phyloP scores from a whole-genome alignment of 108 stramenopile genomes.

The Fragilariopsis cylindrus region DNA sequence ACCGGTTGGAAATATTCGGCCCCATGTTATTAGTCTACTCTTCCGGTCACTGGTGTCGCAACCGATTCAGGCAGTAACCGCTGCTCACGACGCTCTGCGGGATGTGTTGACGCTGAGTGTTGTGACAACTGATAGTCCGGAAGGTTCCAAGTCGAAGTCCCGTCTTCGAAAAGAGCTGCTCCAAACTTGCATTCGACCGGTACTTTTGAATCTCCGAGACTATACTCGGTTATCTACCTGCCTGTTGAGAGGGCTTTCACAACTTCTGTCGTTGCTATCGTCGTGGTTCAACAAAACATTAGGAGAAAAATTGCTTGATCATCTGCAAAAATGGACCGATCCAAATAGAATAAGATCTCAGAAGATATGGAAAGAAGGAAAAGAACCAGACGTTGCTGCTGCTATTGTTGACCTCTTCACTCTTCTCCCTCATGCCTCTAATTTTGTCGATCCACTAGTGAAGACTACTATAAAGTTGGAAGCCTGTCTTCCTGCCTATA shows the following conservation, averaged over 20 bases:
- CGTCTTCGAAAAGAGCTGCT: conserved; percentile 80
- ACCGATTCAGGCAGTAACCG: conserved; percentile 50
- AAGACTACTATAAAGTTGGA: conserved; percentile 77
- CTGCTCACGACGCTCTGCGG: conserved; percentile 66
- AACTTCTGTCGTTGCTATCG: conserved; percentile 70
- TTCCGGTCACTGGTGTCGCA: conserved; percentile 81
- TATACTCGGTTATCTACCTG: conserved; percentile 70
- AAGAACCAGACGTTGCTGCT: conserved; percentile 78
- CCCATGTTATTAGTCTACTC: conserved; percentile 78
- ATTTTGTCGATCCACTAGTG: conserved; percentile 84
- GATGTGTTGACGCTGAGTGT: conserved; percentile 65
- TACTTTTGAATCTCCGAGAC: conserved; percentile 78
- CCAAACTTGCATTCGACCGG: conserved; percentile 84
- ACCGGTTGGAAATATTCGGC: conserved; percentile 74
- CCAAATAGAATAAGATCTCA: conserved; percentile 55
- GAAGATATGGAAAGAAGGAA: conserved; percentile 70
- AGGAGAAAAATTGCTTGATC: conserved; percentile 85
- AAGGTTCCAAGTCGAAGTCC: conserved; percentile 50
- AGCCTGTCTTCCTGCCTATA: conserved; percentile 55
- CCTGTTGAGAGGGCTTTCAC: conserved; percentile 68
- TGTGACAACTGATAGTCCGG: conserved; percentile 23
- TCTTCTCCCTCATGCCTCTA: conserved; percentile 66
- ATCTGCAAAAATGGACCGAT: conserved; percentile 79
- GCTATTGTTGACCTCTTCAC: conserved; percentile 74
- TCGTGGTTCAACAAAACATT: conserved; percentile 86